These are phyloP conservation scores for Castanea sativa DNA, from an alignment of 306 rosid genomes.

Conservation along the genomic window DNA sequence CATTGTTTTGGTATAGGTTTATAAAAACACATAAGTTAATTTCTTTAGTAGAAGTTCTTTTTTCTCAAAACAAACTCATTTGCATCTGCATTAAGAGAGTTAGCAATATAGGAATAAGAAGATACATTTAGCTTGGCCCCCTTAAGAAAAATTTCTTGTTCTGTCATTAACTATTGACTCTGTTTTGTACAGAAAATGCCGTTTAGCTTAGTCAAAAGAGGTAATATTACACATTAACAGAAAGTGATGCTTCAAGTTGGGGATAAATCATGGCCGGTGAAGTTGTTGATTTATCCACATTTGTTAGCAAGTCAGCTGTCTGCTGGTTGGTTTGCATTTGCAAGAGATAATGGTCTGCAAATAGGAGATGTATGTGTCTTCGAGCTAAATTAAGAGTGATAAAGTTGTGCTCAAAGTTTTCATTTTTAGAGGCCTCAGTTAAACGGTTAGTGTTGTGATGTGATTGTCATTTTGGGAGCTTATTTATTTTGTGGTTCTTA, in stretches of 20 bases:
- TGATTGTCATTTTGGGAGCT: background rate
- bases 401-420: background rate
- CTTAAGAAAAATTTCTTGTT: too few species aligned
- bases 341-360: background rate
- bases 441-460: background rate
- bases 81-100: too few species aligned
- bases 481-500: background rate
- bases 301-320: background rate
- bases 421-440: background rate
- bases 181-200: constrained; percentile 14
- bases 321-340: constrained; percentile 10
- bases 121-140: too few species aligned
- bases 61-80: too few species aligned
- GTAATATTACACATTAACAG: background rate
- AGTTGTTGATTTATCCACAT: background rate
- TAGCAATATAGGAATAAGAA: too few species aligned
- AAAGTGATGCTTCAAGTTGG: background rate
- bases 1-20: too few species aligned
- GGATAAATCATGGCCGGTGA: background rate
- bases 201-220: background rate
- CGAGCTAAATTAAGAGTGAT: constrained; percentile 1
- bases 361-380: background rate
- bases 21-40: too few species aligned
- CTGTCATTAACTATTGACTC: background rate
- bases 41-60: too few species aligned